A percentile compares a stretch with the other conserved stretches of the same genome.
Evolutionary conservation across 2,329 filamentous ascomycete genomes (phyloP).

Genomic region (Colletotrichum truncatum): DNA sequence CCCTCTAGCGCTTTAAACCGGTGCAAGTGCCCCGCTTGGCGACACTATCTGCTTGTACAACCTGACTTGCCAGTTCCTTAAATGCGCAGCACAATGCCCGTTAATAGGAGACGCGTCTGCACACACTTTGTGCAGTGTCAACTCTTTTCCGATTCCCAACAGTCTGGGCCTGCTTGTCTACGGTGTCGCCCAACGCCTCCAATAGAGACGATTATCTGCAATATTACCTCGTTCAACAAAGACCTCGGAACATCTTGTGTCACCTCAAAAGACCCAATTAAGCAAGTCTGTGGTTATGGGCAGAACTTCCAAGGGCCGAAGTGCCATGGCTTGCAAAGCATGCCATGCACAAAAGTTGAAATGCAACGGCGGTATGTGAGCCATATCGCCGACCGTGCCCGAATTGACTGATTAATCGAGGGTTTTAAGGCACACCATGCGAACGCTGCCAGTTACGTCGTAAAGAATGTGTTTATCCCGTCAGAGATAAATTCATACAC

Average conservation of each 20-base stretch:
- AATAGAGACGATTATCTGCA: background rate
- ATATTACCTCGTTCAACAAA: background rate
- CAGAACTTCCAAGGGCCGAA: conserved; percentile 21
- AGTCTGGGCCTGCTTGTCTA: background rate
- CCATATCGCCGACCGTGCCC: accelerated
- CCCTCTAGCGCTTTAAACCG: background rate
- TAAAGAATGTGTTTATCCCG: conserved; percentile 25
- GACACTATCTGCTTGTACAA: background rate
- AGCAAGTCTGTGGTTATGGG: background rate
- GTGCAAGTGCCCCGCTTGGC: background rate
- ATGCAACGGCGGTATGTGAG: conserved; percentile 30
- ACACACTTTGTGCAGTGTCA: background rate
- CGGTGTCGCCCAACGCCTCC: background rate
- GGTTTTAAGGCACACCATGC: conserved; percentile 4
- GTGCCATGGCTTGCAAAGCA: conserved; percentile 27
- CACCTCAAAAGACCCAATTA: background rate
- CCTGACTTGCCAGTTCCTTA: background rate
- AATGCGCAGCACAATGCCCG: background rate
- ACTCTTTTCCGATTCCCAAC: background rate
- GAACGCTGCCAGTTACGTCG: background rate
- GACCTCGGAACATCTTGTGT: background rate
- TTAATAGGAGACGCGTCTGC: background rate
- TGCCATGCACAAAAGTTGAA: conserved; percentile 33
- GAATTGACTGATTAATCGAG: background rate
- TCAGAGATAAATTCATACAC: conserved; percentile 19